These are phyloP conservation scores for Herpotrichia juniperi DNA, from an alignment of 2,329 filamentous ascomycete species.

Conservation along the genomic window DNA sequence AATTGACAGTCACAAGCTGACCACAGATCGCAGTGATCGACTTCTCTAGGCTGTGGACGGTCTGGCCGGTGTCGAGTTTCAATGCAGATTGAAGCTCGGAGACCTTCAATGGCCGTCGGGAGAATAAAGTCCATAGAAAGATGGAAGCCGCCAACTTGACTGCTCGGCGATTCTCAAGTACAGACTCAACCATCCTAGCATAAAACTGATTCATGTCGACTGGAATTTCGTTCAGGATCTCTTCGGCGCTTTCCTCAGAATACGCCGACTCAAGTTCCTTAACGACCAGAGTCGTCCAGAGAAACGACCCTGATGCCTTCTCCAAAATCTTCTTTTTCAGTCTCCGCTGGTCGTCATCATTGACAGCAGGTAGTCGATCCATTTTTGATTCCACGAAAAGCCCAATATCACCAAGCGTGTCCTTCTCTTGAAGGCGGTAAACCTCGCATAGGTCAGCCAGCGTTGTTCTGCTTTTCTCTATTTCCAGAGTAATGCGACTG, in stretches of 20 bases:
- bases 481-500: background rate
- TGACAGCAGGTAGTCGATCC: constrained; percentile 3
- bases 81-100: constrained; percentile 5
- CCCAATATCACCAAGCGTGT: constrained; percentile 6
- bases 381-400: constrained; percentile 5
- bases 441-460: background rate
- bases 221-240: constrained; percentile 6
- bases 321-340: constrained; percentile 3
- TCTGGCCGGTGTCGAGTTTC: constrained; percentile 2
- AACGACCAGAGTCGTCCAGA: constrained; percentile 5
- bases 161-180: background rate
- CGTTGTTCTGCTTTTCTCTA: background rate
- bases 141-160: constrained; percentile 5
- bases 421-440: background rate
- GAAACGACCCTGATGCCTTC: constrained; percentile 8
- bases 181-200: background rate
- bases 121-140: constrained; percentile 4
- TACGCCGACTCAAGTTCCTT: constrained; percentile 1
- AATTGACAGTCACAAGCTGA: constrained; percentile 4
- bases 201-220: constrained; percentile 8
- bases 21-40: constrained; percentile 2
- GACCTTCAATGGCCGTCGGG: background rate
- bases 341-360: background rate
- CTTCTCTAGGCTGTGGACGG: constrained; percentile 2
- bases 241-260: background rate